Evolutionary conservation across 1,139 yeast genomes (phyloP).

Genomic region (Pichia sp.): DNA sequence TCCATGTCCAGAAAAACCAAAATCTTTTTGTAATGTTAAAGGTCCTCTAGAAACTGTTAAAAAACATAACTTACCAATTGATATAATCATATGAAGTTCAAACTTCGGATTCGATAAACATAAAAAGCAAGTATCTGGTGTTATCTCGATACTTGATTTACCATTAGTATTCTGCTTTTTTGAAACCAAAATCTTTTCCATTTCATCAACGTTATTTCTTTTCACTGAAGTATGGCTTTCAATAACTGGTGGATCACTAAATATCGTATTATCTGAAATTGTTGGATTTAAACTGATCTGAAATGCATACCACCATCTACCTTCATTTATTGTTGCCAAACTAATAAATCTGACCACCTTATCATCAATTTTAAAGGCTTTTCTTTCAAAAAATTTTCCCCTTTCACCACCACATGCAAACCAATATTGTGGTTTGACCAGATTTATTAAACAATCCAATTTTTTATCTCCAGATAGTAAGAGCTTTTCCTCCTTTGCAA

Average conservation of each 20-base stretch:
- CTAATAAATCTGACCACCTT: conserved; percentile 57
- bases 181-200: neutral
- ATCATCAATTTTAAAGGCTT: conserved; percentile 39
- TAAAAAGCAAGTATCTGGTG: conserved; percentile 66
- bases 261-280: neutral
- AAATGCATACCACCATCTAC: conserved; percentile 74
- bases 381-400: conserved; percentile 48
- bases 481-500: conserved; percentile 38
- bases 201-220: neutral
- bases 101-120: conserved; percentile 77
- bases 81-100: conserved; percentile 73
- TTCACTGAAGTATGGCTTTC: neutral
- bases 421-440: conserved; percentile 55
- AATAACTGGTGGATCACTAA: neutral
- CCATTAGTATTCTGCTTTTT: neutral
- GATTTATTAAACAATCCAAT: conserved; percentile 42
- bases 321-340: conserved; percentile 48
- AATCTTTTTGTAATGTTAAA: conserved; percentile 43
- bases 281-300: conserved; percentile 27
- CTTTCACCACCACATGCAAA: conserved; percentile 47
- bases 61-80: conserved; percentile 63
- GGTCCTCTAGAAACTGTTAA: conserved; percentile 88
- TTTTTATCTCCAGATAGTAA: conserved; percentile 34
- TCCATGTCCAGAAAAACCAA: conserved; percentile 71
- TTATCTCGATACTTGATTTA: conserved; percentile 27